A percentile compares a stretch with the other conserved stretches of the same genome.
phyloP scores from a whole-genome alignment of 2,329 filamentous ascomycete genomes.

The Taxawa tesnikishii region DNA sequence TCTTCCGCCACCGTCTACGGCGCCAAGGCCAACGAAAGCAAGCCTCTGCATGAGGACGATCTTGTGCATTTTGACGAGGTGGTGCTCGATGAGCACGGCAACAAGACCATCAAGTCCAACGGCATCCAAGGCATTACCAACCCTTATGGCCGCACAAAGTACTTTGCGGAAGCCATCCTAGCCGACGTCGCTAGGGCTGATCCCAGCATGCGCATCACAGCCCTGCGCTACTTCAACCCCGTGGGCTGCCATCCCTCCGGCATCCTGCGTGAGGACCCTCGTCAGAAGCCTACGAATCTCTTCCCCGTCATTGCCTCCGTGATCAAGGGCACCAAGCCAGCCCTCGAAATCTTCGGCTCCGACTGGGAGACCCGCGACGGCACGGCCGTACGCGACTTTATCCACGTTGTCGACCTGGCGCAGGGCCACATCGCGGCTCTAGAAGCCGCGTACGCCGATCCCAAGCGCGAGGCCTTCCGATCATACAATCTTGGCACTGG shows the following conservation, averaged over 20 bases:
- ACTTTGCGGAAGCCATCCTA: conserved; percentile 48
- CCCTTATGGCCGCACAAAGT: no score
- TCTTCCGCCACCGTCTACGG: conserved; percentile 59
- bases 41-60: conserved; percentile 13
- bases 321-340: no score
- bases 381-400: no score
- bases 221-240: no score
- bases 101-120: conserved; percentile 53
- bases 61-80: conserved; percentile 23
- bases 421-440: conserved; percentile 52
- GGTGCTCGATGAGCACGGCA: conserved; percentile 29
- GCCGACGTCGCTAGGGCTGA: conserved; percentile 59
- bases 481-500: not conserved
- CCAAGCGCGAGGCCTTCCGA: conserved; percentile 21
- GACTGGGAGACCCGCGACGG: conserved; percentile 56
- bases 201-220: conserved; percentile 51
- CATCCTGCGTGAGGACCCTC: no score
- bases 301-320: conserved; percentile 53
- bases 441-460: no score
- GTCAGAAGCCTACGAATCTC: conserved; percentile 49
- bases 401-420: conserved; percentile 54
- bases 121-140: conserved; percentile 52
- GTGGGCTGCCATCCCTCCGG: no score
- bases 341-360: conserved; percentile 50
- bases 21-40: conserved; percentile 11